Evolutionary conservation across 1,139 yeast genomes (phyloP), one percentile per base, ranked within the genome.

Genomic region (Arxiozyma slooffiae): DNA sequence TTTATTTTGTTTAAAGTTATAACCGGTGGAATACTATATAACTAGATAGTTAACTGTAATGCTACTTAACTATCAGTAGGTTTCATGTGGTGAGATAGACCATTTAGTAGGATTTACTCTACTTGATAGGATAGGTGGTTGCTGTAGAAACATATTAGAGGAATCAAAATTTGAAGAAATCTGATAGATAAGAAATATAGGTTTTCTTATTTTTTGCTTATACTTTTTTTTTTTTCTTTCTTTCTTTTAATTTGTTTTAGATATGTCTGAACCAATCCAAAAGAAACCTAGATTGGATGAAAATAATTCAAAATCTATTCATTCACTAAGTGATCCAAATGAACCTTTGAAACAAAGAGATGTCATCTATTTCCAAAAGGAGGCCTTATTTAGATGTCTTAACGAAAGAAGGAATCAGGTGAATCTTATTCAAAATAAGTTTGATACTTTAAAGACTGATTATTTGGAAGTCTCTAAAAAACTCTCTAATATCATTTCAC

Each of bases 311-410:
- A 41, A 41, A 18, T 41, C 24, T 30, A n/a, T 30, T 14, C 44
- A 37, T 17, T 24, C 41, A 1, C 55, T 63, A 38, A 59, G 63
- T 30, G 75, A 71, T 20, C 59, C 66, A 4, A 56, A 59, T 24
- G 95, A 92, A 14, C 92, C 95, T 1, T 69, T 89, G 44, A 85
- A 94, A 2, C 89, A 84, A 58, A 81, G 76, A 46, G 96, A 89
- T 59, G 87, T 87, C 18, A 80, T 81, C 21, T 80, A 79, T 60
- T 92, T 87, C 67, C 92, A 89, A 60, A 90, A 90, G 61, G 97
- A 92, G 64, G 97, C 97, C 40, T 80, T 92, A 36, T 87, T 83
- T 75, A 75, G 98, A 54, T 84, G 85, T 59, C 75, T 92, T 79
- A 77, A 76, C 50, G 71, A 73, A 22, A 86, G 85, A 62, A 79